Conservation (phyloP, 2,329 filamentous ascomycete species). For the Calonectria hawksworthii region DNA sequence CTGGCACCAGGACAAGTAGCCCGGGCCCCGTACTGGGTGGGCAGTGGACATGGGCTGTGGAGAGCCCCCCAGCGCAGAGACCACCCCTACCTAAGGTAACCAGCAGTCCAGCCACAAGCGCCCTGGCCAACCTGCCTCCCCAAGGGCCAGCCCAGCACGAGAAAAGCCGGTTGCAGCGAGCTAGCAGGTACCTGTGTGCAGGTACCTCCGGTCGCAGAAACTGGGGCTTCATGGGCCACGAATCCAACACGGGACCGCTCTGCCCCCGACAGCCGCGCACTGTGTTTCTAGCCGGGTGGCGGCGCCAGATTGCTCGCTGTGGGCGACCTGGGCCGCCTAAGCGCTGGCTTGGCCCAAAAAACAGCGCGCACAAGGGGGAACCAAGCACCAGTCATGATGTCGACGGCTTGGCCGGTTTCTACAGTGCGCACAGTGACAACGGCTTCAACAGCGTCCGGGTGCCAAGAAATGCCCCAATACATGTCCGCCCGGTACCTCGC, state of each 20-base stretch:
- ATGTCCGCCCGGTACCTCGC: neutral
- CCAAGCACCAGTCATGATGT: neutral
- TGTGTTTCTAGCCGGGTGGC: slow-evolving; percentile 4
- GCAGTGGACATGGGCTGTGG: slow-evolving; percentile 18
- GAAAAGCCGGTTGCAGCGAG: slow-evolving; percentile 40
- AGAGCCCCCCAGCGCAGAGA: slow-evolving; percentile 22
- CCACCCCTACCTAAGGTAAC: slow-evolving; percentile 18
- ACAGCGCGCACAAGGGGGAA: neutral
- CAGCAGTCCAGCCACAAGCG: slow-evolving; percentile 16
- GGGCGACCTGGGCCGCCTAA: neutral
- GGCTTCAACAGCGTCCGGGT: neutral
- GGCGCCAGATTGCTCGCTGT: neutral
- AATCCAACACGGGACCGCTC: neutral
- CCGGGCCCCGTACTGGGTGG: slow-evolving; percentile 14
- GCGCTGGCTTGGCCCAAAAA: neutral
- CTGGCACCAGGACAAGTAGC: slow-evolving; percentile 9
- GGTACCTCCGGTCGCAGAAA: slow-evolving; percentile 19
- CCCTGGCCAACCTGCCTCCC: slow-evolving; percentile 13
- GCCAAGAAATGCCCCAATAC: slow-evolving; percentile 15
- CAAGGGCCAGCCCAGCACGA: slow-evolving; percentile 18
- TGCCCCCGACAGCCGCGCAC: neutral
- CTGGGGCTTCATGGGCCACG: slow-evolving; percentile 16
- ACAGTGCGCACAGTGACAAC: slow-evolving; percentile 18
- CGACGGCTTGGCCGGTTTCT: neutral
- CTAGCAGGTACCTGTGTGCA: slow-evolving; percentile 24